phyloP scores from a whole-genome alignment of 805 yeast species.

The Ogataea thermomethanolica region DNA sequence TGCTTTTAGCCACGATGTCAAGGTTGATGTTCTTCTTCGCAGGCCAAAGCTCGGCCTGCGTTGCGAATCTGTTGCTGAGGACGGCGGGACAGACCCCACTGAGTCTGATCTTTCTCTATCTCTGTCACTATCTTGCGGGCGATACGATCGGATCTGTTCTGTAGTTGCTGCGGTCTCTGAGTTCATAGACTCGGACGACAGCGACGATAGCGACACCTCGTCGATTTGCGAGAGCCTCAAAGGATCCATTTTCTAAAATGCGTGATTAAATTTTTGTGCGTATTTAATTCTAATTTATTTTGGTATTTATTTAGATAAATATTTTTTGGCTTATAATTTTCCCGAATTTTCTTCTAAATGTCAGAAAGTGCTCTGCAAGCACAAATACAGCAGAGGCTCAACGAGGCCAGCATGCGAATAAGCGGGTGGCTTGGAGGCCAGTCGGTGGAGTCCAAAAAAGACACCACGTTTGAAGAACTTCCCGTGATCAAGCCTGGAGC shows the following conservation, averaged over 20 bases:
- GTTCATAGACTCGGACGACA: slow-evolving; percentile 1
- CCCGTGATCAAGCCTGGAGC: slow-evolving; percentile 31
- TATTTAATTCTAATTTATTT: neutral
- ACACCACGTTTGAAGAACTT: slow-evolving; percentile 13
- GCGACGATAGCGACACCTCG: slow-evolving; percentile 6
- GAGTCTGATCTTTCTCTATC: neutral
- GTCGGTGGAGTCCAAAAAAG: slow-evolving; percentile 2
- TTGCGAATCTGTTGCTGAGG: neutral
- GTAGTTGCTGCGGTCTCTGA: neutral
- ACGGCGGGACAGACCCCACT: slow-evolving; percentile 1
- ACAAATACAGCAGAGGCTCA: slow-evolving; percentile 41
- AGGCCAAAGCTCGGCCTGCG: neutral
- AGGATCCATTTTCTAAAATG: slow-evolving; percentile 1
- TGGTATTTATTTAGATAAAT: neutral
- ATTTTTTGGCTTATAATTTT: slow-evolving; percentile 1
- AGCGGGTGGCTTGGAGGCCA: slow-evolving; percentile 36
- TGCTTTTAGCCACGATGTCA: slow-evolving; percentile 8
- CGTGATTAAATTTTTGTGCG: neutral
- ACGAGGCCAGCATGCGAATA: slow-evolving; percentile 35
- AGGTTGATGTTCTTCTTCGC: slow-evolving; percentile 5
- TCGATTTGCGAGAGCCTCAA: slow-evolving; percentile 4
- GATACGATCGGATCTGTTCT: slow-evolving; percentile 4
- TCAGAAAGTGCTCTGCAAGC: slow-evolving; percentile 34
- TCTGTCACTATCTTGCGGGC: neutral
- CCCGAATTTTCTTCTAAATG: neutral